These are phyloP conservation scores for Metschnikowia similis DNA, from an alignment of 805 yeast species.

Conservation along the genomic window DNA sequence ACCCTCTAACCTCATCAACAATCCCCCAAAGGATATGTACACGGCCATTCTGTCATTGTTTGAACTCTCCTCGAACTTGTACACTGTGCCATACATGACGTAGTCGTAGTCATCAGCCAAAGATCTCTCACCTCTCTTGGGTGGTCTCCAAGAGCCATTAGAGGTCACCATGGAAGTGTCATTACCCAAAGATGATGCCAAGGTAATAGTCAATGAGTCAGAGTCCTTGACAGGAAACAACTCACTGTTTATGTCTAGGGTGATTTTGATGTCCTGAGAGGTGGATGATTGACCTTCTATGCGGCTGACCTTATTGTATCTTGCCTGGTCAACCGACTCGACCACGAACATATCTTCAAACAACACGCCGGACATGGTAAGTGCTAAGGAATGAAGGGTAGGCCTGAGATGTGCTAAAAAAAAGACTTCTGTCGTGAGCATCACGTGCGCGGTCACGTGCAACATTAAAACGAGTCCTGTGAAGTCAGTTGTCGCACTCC, in stretches of 20 bases:
- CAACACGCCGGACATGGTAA: slow-evolving; percentile 53
- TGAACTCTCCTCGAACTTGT: slow-evolving; percentile 85
- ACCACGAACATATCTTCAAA: slow-evolving; percentile 92
- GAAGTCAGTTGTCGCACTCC: neutral
- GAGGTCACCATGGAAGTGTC: slow-evolving; percentile 42
- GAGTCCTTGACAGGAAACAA: slow-evolving; percentile 76
- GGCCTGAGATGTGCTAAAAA: slow-evolving; percentile 4
- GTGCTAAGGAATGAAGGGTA: slow-evolving; percentile 2
- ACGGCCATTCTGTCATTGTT: slow-evolving; percentile 72
- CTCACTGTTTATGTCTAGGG: slow-evolving; percentile 87
- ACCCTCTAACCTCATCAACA: slow-evolving; percentile 91
- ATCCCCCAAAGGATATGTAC: slow-evolving; percentile 93
- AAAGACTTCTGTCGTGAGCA: slow-evolving; percentile 1
- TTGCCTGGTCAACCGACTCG: slow-evolving; percentile 77
- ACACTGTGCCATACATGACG: slow-evolving; percentile 97
- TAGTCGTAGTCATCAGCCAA: slow-evolving; percentile 96
- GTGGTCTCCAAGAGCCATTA: slow-evolving; percentile 76
- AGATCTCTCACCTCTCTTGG: slow-evolving; percentile 76
- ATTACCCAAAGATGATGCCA: slow-evolving; percentile 69
- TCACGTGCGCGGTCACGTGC: slow-evolving; percentile 2
- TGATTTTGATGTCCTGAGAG: slow-evolving; percentile 71
- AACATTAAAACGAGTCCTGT: neutral
- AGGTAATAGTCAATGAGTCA: slow-evolving; percentile 78
- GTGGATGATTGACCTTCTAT: slow-evolving; percentile 85
- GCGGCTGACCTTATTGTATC: slow-evolving; percentile 90